Evolutionary conservation across 176 grass and related monocot genomes (phyloP).

Genomic region (Paspalum vaginatum): DNA sequence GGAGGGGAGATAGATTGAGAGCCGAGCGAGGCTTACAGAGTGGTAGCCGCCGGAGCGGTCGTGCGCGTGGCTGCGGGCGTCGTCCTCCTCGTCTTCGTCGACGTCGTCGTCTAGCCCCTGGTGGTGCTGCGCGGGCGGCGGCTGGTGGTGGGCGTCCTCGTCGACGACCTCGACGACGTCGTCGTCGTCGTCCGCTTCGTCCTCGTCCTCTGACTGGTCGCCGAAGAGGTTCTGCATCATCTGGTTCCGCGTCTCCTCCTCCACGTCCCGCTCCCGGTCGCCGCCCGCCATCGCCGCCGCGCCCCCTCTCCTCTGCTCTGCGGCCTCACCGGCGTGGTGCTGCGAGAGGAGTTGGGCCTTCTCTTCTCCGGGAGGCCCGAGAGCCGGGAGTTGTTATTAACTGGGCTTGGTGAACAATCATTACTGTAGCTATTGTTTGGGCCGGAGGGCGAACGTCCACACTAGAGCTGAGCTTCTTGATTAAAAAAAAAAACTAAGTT

Average conservation of each 20-base stretch:
- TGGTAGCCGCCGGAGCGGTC: constrained; percentile 39
- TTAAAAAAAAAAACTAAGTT: no score
- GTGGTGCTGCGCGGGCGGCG: constrained; percentile 27
- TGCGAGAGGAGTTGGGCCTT: no score
- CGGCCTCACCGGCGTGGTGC: neutral
- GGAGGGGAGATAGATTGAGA: constrained; percentile 7
- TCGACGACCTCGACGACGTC: constrained; percentile 65
- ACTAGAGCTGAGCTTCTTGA: no score
- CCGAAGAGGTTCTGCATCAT: constrained; percentile 99
- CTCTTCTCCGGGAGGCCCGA: no score
- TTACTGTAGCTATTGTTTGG: no score
- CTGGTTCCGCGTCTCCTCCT: constrained; percentile 77
- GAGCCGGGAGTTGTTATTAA: no score
- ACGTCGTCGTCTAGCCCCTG: constrained; percentile 36
- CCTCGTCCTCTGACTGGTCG: constrained; percentile 93
- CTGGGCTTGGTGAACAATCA: no score
- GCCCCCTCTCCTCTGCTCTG: neutral
- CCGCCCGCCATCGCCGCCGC: constrained; percentile 41
- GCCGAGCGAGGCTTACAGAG: constrained; percentile 56
- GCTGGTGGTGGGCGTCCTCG: constrained; percentile 49
- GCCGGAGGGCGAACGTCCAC: no score
- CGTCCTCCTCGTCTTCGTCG: constrained; percentile 37
- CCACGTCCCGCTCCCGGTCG: constrained; percentile 62
- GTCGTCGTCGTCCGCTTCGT: constrained; percentile 58
- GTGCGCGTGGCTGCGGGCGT: constrained; percentile 31